phyloP scores from a whole-genome alignment of 306 rosid genomes.

The Lathyrus sativus region DNA sequence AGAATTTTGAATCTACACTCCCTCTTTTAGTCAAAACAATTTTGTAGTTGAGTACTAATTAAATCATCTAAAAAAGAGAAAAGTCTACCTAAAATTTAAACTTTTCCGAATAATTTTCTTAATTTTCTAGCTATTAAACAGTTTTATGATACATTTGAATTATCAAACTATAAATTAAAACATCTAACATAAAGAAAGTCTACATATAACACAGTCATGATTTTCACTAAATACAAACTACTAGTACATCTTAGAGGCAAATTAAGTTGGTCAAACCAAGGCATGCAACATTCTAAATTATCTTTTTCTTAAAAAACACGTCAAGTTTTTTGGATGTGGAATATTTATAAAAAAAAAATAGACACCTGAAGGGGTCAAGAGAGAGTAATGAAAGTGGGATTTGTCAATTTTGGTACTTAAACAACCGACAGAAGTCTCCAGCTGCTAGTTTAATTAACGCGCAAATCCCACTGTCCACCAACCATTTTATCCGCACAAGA shows the following conservation, averaged over 20 bases:
- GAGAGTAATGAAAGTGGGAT: conserved; percentile 18
- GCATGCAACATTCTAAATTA: conserved; percentile 36
- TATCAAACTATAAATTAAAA: background rate
- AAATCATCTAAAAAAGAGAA: no score
- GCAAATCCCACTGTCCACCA: conserved; percentile 17
- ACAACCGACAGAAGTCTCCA: conserved; percentile 42
- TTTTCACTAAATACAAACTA: background rate
- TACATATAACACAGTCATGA: background rate
- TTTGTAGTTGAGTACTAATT: no score
- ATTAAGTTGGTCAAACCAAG: background rate
- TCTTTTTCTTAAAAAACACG: background rate
- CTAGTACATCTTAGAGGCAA: background rate
- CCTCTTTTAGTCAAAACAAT: no score
- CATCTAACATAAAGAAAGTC: background rate
- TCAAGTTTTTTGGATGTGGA: conserved; percentile 11
- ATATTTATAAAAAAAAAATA: background rate
- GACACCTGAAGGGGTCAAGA: conserved; percentile 29
- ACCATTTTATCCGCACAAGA: conserved; percentile 13
- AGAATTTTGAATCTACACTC: no score
- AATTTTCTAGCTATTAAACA: no score
- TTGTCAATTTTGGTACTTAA: conserved; percentile 39
- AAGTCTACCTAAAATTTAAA: no score
- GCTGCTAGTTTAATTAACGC: conserved; percentile 1
- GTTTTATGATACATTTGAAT: background rate
- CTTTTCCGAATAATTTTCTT: no score